Evolutionary conservation across 2,329 filamentous ascomycete species (phyloP).

Genomic region (Emergomyces orientalis): DNA sequence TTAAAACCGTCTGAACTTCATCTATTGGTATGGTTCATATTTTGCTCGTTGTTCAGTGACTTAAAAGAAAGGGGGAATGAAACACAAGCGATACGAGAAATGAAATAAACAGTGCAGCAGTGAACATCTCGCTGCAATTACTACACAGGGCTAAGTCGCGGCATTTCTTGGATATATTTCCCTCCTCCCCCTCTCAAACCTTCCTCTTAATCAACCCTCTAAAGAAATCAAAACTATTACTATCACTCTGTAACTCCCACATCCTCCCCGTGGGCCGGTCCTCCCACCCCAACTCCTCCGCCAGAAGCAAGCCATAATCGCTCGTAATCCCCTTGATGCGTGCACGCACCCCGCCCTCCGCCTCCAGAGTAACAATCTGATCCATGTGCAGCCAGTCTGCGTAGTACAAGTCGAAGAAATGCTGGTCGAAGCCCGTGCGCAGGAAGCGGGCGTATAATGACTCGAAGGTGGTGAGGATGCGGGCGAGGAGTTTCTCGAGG

Average conservation of each 20-base stretch:
- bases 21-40: neutral
- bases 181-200: conserved; percentile 36
- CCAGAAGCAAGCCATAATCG: conserved; percentile 83
- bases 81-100: no score
- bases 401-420: conserved; percentile 71
- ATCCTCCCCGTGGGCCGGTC: conserved; percentile 66
- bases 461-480: conserved; percentile 70
- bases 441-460: conserved; percentile 66
- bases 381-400: conserved; percentile 74
- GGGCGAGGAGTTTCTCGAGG: conserved; percentile 71
- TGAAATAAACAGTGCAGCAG: no score
- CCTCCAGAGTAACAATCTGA: conserved; percentile 67
- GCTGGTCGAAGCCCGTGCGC: conserved; percentile 60
- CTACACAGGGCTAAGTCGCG: neutral
- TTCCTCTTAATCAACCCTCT: conserved; percentile 77
- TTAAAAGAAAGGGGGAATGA: no score
- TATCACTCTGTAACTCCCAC: conserved; percentile 85
- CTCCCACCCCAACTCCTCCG: conserved; percentile 68
- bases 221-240: conserved; percentile 98
- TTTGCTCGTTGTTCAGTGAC: neutral
- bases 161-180: neutral
- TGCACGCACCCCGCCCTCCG: conserved; percentile 64
- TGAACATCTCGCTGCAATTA: neutral
- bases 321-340: conserved; percentile 75
- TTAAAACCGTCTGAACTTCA: no score